Conservation (phyloP, 257 asterid species). For the Coffea canephora region DNA sequence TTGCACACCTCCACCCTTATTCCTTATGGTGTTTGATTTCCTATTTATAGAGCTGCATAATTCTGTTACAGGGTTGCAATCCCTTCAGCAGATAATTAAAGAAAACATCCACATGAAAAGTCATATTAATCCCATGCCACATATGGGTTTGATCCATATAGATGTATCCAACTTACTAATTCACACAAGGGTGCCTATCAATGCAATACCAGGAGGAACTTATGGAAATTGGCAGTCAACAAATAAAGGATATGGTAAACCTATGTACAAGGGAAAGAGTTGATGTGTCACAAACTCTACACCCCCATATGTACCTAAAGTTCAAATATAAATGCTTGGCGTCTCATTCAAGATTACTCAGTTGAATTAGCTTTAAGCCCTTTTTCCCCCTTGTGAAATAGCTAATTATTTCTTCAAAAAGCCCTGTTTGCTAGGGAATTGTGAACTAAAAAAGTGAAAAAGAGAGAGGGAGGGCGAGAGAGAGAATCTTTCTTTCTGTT, state of each 20-base stretch:
- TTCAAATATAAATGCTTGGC: background rate
- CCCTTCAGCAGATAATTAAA: background rate
- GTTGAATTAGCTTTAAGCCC: background rate
- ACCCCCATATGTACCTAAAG: background rate
- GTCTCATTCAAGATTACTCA: background rate
- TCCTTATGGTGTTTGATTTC: background rate
- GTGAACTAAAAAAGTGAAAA: too few species aligned
- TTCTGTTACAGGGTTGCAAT: background rate
- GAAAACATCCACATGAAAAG: background rate
- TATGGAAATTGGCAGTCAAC: background rate
- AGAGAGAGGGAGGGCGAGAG: too few species aligned
- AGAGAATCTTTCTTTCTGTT: too few species aligned
- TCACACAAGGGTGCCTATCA: background rate
- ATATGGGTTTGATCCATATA: background rate
- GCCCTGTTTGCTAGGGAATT: background rate
- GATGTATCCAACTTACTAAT: background rate
- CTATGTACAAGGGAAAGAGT: background rate
- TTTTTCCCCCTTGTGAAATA: too few species aligned
- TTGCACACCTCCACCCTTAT: background rate
- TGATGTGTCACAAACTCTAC: background rate
- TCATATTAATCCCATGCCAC: background rate
- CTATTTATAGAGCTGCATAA: background rate
- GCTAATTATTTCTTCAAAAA: background rate
- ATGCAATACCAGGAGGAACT: background rate
- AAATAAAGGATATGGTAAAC: background rate